phyloP scores from a whole-genome alignment of 2,329 filamentous ascomycete genomes.

The Pezicula radicicola region DNA sequence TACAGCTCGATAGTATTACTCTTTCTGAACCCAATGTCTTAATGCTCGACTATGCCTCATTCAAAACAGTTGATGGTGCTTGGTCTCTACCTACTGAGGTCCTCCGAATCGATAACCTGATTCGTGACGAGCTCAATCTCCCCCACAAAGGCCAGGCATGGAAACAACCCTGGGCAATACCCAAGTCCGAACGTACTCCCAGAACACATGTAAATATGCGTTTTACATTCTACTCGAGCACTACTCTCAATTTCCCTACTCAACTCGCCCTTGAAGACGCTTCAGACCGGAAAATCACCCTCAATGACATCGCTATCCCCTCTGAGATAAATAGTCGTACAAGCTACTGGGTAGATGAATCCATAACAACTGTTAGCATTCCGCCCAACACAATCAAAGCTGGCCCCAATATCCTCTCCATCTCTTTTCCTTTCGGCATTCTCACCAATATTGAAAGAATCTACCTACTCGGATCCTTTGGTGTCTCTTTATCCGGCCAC shows the following conservation, averaged over 20 bases:
- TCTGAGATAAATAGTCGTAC: neutral
- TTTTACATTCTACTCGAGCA: conserved; percentile 22
- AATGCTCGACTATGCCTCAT: conserved; percentile 27
- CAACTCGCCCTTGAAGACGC: conserved; percentile 26
- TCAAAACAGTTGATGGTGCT: conserved; percentile 16
- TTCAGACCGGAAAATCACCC: conserved; percentile 13
- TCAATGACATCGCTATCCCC: conserved; percentile 16
- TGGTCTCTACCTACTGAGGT: conserved; percentile 23
- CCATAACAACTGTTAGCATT: conserved; percentile 21
- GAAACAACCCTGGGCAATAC: conserved; percentile 26
- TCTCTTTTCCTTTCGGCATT: conserved; percentile 25
- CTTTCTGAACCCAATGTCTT: conserved; percentile 29
- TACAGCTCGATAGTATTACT: conserved; percentile 9
- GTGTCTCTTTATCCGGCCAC: conserved; percentile 13
- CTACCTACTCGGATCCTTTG: conserved; percentile 28
- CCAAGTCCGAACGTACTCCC: conserved; percentile 15
- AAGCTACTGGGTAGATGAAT: conserved; percentile 30
- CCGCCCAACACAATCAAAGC: conserved; percentile 16
- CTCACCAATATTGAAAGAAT: conserved; percentile 28
- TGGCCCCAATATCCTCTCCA: conserved; percentile 19
- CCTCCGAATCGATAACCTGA: conserved; percentile 27
- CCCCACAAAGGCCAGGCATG: conserved; percentile 23
- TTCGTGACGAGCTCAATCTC: conserved; percentile 21
- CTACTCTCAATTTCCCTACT: conserved; percentile 8
- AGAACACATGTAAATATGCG: conserved; percentile 17